phyloP scores from a whole-genome alignment of 805 yeast species.

The Saccharomycopsis amapae region DNA sequence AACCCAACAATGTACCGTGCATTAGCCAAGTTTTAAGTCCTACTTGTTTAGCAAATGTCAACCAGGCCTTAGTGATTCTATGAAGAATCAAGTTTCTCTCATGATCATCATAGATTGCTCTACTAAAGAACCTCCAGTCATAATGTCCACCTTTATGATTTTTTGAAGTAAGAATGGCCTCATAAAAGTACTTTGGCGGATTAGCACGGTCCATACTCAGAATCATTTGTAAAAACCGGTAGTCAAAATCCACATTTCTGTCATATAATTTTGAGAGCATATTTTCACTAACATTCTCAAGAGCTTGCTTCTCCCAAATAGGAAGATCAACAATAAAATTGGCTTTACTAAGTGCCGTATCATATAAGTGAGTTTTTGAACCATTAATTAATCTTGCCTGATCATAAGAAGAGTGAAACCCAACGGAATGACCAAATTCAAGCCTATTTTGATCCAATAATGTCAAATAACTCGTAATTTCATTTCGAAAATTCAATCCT shows the following conservation, averaged over 20 bases:
- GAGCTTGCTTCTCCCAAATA: neutral
- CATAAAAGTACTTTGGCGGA: constrained; percentile 15
- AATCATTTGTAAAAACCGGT: neutral
- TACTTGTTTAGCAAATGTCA: constrained; percentile 37
- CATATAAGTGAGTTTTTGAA: no score
- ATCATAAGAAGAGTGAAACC: no score
- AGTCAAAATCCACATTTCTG: neutral
- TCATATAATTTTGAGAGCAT: neutral
- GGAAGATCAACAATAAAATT: neutral
- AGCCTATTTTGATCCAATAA: no score
- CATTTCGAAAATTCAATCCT: constrained; percentile 5
- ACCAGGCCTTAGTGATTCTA: constrained; percentile 44
- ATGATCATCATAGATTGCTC: constrained; percentile 35
- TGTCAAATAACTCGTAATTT: neutral
- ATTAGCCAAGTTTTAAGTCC: constrained; percentile 54
- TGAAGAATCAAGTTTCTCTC: constrained; percentile 26
- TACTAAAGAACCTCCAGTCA: constrained; percentile 54
- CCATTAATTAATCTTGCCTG: no score
- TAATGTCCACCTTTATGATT: constrained; percentile 32
- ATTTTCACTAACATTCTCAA: neutral
- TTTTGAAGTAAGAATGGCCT: constrained; percentile 5
- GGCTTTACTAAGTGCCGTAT: neutral
- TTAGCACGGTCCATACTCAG: neutral
- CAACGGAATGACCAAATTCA: no score
- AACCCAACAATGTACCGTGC: constrained; percentile 56